Percentiles rank a stretch among this genome's conserved stretches.
phyloP scores from a whole-genome alignment of 1,284 basidiomycete genomes.

The Jaminaea rosea region DNA sequence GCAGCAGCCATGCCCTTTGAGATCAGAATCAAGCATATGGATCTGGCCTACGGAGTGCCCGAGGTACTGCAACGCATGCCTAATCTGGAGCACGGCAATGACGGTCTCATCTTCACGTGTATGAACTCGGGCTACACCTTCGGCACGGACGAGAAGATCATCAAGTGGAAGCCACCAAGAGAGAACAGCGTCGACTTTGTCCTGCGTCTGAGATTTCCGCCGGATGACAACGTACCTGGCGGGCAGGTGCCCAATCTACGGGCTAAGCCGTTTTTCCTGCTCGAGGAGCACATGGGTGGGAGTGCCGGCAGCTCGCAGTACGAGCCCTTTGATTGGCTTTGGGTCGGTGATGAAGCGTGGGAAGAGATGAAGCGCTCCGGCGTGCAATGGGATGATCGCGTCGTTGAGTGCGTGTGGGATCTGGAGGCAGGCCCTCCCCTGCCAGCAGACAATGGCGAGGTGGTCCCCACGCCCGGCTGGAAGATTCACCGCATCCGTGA shows the following conservation, averaged over 20 bases:
- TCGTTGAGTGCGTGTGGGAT: slow-evolving; percentile 92
- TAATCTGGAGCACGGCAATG: slow-evolving; percentile 80
- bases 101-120: slow-evolving; percentile 94
- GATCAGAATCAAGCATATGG: slow-evolving; percentile 81
- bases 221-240: slow-evolving; percentile 48
- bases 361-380: slow-evolving; percentile 74
- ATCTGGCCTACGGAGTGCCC: slow-evolving; percentile 76
- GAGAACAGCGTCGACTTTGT: slow-evolving; percentile 99
- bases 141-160: slow-evolving; percentile 82
- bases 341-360: slow-evolving; percentile 85
- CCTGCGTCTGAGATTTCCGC: slow-evolving; percentile 81
- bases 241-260: slow-evolving; percentile 60
- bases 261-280: slow-evolving; percentile 75
- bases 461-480: slow-evolving; percentile 26
- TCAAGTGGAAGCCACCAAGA: slow-evolving; percentile 95
- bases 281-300: slow-evolving; percentile 62
- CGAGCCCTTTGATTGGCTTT: slow-evolving; percentile 77
- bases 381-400: slow-evolving; percentile 82
- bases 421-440: slow-evolving; percentile 57
- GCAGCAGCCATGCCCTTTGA: slow-evolving; percentile 67
- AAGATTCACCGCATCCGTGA: slow-evolving; percentile 39
- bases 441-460: slow-evolving; percentile 57
- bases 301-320: slow-evolving; percentile 52
- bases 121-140: slow-evolving; percentile 72
- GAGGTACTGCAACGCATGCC: slow-evolving; percentile 81